Conservation (phyloP, 345 rosid species). For the Abelmoschus esculentus region DNA sequence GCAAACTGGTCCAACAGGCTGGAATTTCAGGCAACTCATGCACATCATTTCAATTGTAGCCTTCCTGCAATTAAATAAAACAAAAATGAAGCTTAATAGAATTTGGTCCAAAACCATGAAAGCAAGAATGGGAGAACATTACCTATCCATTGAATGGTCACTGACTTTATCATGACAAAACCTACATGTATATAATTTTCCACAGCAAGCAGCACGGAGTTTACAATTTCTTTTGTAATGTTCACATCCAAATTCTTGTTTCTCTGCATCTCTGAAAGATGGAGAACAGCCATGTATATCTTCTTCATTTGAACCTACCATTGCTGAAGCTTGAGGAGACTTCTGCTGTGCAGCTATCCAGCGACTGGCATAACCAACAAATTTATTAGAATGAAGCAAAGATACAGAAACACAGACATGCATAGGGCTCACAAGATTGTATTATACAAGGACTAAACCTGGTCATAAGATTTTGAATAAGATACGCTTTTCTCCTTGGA, state of each 20-base stretch:
- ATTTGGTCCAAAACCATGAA: constrained; percentile 10
- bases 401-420: background rate
- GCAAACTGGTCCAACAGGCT: constrained; percentile 59
- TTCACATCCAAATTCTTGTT: constrained; percentile 55
- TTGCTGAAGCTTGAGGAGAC: constrained; percentile 32
- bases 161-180: constrained; percentile 79
- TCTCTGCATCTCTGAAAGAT: constrained; percentile 60
- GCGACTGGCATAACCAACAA: constrained; percentile 37
- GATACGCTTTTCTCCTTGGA: constrained; percentile 66
- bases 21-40: constrained; percentile 63
- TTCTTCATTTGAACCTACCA: constrained; percentile 41
- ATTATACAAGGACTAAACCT: constrained; percentile 33
- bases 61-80: constrained; percentile 39
- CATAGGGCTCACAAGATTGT: background rate
- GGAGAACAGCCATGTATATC: constrained; percentile 47
- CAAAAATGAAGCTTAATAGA: constrained; percentile 10
- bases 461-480: constrained; percentile 69
- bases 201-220: constrained; percentile 68
- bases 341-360: constrained; percentile 73
- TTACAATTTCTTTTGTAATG: constrained; percentile 82
- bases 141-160: constrained; percentile 81
- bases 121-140: constrained; percentile 12
- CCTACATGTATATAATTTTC: constrained; percentile 62
- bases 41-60: constrained; percentile 81
- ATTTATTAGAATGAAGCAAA: constrained; percentile 15